These are phyloP conservation scores for Schizochytrium sp. DNA, from an alignment of 108 stramenopile species.

Conservation along the genomic window DNA sequence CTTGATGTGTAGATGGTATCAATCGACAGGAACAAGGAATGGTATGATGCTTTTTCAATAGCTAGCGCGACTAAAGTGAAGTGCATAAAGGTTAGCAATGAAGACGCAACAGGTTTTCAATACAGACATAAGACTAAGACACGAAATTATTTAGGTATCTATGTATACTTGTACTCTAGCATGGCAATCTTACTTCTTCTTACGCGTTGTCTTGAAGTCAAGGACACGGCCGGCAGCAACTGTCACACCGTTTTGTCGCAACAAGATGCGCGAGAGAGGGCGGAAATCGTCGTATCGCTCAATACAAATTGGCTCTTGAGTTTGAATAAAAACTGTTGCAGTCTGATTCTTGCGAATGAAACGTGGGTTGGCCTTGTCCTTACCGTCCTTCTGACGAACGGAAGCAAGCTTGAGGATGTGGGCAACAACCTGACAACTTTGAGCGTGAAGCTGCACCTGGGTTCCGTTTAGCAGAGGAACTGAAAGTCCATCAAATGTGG, in stretches of 20 bases:
- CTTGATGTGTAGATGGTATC: no score
- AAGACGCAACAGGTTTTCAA: no score
- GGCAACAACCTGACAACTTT: conserved; percentile 68
- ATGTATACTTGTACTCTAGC: no score
- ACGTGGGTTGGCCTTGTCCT: conserved; percentile 66
- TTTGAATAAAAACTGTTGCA: conserved; percentile 63
- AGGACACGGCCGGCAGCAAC: conserved; percentile 69
- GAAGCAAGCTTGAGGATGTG: conserved; percentile 63
- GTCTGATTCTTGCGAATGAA: conserved; percentile 65
- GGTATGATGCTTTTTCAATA: no score
- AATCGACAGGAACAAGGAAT: no score
- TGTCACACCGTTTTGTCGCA: conserved; percentile 69
- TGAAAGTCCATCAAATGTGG: conserved; percentile 76
- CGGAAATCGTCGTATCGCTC: conserved; percentile 69
- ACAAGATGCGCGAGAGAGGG: conserved; percentile 66
- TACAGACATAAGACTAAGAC: no score
- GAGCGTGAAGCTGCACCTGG: conserved; percentile 76
- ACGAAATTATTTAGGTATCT: no score
- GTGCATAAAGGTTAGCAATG: no score
- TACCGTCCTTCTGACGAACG: conserved; percentile 43
- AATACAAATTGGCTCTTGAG: conserved; percentile 63
- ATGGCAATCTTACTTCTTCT: not conserved
- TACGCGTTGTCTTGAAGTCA: conserved; percentile 19
- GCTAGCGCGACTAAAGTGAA: no score
- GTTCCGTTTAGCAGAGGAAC: conserved; percentile 83